Percentiles rank a stretch among this genome's conserved stretches.
Evolutionary conservation across 495 filamentous ascomycete genomes (phyloP).

Genomic region (Tuber microsphaerosporum): DNA sequence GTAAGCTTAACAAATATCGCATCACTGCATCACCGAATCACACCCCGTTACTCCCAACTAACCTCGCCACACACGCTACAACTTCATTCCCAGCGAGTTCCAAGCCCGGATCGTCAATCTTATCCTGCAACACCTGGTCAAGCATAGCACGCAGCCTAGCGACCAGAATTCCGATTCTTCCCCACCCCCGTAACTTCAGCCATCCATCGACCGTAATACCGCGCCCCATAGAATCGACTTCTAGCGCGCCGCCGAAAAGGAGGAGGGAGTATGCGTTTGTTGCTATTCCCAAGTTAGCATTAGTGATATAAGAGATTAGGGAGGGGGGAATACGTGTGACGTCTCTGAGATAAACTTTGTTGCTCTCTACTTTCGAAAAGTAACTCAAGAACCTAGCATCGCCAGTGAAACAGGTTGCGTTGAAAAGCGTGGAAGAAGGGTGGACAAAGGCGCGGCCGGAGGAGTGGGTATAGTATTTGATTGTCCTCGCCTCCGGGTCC

Average conservation of each 20-base stretch:
- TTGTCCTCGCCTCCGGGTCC: conserved; percentile 83
- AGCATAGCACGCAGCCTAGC: conserved; percentile 76
- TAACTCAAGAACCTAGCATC: conserved; percentile 68
- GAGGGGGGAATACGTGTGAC: conserved; percentile 24
- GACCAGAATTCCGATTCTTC: conserved; percentile 83
- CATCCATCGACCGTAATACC: conserved; percentile 90
- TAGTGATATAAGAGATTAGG: conserved; percentile 4
- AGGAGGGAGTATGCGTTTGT: conserved; percentile 86
- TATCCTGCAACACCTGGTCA: conserved; percentile 68
- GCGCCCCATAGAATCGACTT: conserved; percentile 77
- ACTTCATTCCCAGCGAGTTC: conserved; percentile 58
- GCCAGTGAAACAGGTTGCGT: conserved; percentile 63
- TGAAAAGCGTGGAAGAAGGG: conserved; percentile 78
- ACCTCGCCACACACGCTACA: conserved; percentile 63
- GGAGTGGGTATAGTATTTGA: conserved; percentile 84
- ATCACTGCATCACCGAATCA: conserved; percentile 44
- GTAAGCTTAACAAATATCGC: neutral
- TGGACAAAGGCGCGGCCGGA: conserved; percentile 87
- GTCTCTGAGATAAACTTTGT: conserved; percentile 34
- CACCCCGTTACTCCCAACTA: conserved; percentile 82
- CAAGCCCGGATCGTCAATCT: conserved; percentile 66
- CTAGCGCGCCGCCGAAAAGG: conserved; percentile 79
- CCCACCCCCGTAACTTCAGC: conserved; percentile 86
- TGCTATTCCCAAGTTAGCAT: conserved; percentile 47
- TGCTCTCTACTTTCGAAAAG: conserved; percentile 67